These are phyloP conservation scores for Zymoseptoria pseudotritici DNA, from an alignment of 2,329 filamentous ascomycete genomes.

Conservation along the genomic window DNA sequence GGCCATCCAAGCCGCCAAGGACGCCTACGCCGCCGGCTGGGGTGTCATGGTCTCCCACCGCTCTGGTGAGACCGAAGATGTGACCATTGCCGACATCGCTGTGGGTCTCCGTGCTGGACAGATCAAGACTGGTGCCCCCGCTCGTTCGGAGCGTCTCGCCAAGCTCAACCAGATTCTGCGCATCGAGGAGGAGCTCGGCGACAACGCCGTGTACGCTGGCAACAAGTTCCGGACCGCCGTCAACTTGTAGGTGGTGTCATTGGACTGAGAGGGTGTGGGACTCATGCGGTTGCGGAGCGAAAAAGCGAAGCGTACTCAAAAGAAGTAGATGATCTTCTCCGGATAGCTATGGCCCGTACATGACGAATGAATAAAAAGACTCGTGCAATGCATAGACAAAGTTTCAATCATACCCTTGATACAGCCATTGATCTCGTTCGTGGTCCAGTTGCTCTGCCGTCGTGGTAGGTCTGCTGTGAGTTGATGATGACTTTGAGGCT, in stretches of 20 bases:
- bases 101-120: constrained; percentile 94
- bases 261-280: constrained; percentile 9
- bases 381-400: not conserved
- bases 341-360: not conserved
- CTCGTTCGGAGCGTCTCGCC: constrained; percentile 93
- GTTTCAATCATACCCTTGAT: too few relatives aligned
- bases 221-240: constrained; percentile 85
- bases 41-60: constrained; percentile 99
- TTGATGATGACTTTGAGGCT: too few relatives aligned
- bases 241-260: constrained; percentile 59
- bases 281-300: not conserved
- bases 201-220: constrained; percentile 85
- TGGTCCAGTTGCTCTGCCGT: too few relatives aligned
- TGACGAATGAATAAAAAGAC: not conserved
- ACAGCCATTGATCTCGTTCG: too few relatives aligned
- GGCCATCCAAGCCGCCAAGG: constrained; percentile 98
- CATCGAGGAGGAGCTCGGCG: constrained; percentile 97
- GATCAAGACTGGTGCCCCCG: constrained; percentile 98
- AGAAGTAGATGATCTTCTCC: not conserved
- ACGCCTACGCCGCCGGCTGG: constrained; percentile 92
- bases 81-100: constrained; percentile 96
- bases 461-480: too few relatives aligned
- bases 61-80: constrained; percentile 98
- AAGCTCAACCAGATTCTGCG: constrained; percentile 99
- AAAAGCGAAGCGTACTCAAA: not conserved